A percentile compares a stretch with the other conserved stretches of the same genome.
Evolutionary conservation across 345 rosid species (phyloP).

Genomic region (Capsella bursapastoris): DNA sequence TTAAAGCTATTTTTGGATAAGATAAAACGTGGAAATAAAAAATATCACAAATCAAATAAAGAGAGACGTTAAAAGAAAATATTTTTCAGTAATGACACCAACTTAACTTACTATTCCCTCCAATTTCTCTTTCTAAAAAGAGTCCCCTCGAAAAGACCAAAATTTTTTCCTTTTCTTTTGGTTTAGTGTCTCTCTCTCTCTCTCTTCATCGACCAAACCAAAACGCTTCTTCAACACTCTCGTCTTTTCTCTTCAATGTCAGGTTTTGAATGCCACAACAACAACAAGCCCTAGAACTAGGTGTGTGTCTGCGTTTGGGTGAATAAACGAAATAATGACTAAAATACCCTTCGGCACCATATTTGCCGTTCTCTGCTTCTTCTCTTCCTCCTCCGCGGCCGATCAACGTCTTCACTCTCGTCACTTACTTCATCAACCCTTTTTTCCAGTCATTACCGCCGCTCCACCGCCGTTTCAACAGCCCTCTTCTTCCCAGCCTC

Average conservation of each 20-base stretch:
- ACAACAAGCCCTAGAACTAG: constrained; percentile 27
- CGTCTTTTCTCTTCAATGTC: constrained; percentile 39
- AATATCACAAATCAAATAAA: constrained; percentile 13
- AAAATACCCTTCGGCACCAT: constrained; percentile 20
- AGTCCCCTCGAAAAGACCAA: constrained; percentile 35
- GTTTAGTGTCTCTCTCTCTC: constrained; percentile 1
- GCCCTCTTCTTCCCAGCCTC: constrained; percentile 38
- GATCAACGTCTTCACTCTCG: constrained; percentile 43
- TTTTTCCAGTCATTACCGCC: constrained; percentile 50
- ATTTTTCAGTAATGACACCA: not conserved
- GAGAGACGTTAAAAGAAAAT: not conserved
- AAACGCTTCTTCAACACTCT: constrained; percentile 21
- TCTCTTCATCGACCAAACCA: constrained; percentile 35
- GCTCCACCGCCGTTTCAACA: constrained; percentile 56
- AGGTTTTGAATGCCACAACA: constrained; percentile 45
- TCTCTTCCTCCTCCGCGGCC: constrained; percentile 40
- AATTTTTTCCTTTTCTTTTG: not conserved
- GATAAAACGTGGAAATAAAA: constrained; percentile 39
- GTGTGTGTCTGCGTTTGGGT: not conserved
- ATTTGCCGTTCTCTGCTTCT: not conserved
- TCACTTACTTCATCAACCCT: constrained; percentile 76
- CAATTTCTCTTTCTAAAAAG: constrained; percentile 14
- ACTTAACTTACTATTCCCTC: constrained; percentile 1
- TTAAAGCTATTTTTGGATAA: constrained; percentile 13
- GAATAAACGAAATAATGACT: constrained; percentile 9